A percentile compares a stretch with the other conserved stretches of the same genome.
phyloP scores from a whole-genome alignment of 73 alveolate genomes.

The Uronychia binucleata region DNA sequence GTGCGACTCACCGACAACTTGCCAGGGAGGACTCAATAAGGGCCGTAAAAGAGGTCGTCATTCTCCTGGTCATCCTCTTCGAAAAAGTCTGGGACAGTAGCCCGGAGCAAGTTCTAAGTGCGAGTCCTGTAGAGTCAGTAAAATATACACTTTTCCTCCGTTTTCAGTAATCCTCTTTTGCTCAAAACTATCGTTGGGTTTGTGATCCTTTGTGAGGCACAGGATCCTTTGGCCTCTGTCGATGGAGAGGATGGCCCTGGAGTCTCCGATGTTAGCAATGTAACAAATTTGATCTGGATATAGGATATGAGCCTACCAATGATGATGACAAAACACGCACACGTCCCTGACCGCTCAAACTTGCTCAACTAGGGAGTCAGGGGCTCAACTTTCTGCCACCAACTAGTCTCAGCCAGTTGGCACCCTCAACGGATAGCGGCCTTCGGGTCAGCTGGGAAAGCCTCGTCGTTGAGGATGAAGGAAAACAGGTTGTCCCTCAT shows the following conservation, averaged over 20 bases:
- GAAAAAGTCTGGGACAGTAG: not conserved
- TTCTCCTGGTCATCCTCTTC: not conserved
- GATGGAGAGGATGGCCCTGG: not conserved
- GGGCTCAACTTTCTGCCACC: not conserved
- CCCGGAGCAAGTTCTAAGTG: not conserved
- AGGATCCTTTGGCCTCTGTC: not conserved
- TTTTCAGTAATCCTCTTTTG: not conserved
- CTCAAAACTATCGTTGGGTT: not conserved
- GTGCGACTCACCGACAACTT: slow-evolving; percentile 71
- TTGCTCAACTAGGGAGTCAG: not conserved
- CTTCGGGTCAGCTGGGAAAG: slow-evolving; percentile 1
- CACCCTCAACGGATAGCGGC: not conserved
- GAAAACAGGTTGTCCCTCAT: not conserved
- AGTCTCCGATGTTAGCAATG: not conserved
- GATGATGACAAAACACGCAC: not conserved
- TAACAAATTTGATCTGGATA: not conserved
- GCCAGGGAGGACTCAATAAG: slow-evolving; percentile 81
- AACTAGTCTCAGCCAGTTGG: not conserved
- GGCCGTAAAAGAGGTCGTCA: slow-evolving; percentile 44
- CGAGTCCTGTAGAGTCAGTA: not conserved
- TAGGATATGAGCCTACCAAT: not conserved
- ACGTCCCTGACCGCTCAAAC: not conserved
- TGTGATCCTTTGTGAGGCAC: not conserved
- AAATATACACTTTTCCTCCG: not conserved
- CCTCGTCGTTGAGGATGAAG: slow-evolving; percentile 6